These are phyloP conservation scores for Vaucheria bursata DNA, from an alignment of 352 stramenopile genomes.

Conservation along the genomic window DNA sequence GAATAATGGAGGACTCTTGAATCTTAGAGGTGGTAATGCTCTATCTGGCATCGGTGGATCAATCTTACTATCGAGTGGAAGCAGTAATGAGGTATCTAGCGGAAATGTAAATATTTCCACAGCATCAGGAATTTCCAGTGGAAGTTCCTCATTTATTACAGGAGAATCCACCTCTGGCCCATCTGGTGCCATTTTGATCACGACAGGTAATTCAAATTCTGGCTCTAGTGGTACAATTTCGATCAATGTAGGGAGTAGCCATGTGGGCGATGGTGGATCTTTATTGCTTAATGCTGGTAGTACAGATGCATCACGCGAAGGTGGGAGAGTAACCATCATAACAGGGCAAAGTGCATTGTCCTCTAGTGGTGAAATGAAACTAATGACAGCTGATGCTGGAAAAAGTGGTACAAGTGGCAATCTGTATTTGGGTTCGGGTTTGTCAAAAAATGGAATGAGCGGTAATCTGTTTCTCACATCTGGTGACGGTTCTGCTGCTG, in stretches of 20 bases:
- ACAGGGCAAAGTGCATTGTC: not conserved
- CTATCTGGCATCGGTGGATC: not conserved
- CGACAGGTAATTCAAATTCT: not conserved
- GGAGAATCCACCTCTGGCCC: not conserved
- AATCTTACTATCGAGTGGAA: not conserved
- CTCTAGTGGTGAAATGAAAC: not conserved
- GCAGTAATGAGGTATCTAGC: not conserved
- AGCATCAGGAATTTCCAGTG: not conserved
- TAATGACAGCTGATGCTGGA: not conserved
- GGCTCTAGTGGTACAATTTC: not conserved
- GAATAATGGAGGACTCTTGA: not conserved
- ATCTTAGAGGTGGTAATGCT: not conserved
- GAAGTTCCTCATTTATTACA: not conserved
- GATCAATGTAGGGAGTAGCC: not conserved
- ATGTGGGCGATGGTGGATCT: not conserved
- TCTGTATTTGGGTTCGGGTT: slow-evolving; percentile 26
- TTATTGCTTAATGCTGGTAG: not conserved
- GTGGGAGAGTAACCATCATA: not conserved
- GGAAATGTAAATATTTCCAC: not conserved
- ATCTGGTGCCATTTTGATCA: not conserved
- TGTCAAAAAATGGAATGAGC: slow-evolving; percentile 12
- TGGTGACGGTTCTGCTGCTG: slow-evolving; percentile 12
- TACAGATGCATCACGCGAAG: not conserved
- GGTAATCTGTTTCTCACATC: slow-evolving; percentile 29
- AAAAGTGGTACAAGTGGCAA: not conserved